These are phyloP conservation scores for Syncephalastrum sp. DNA, from an alignment of 371 early-diverging fungal species.

Conservation along the genomic window DNA sequence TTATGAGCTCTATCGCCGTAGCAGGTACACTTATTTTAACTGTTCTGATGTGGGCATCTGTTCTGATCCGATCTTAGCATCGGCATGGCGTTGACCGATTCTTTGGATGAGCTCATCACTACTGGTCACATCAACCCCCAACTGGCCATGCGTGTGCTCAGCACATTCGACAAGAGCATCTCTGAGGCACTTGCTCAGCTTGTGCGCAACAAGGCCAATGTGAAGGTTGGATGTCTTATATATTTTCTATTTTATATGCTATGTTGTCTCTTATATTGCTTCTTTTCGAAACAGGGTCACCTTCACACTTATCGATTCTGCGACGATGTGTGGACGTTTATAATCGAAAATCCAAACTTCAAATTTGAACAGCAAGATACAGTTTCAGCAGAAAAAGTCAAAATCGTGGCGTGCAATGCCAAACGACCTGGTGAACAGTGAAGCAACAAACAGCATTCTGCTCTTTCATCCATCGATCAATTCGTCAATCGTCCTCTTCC, in stretches of 20 bases:
- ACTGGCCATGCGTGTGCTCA: constrained; percentile 89
- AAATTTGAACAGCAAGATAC: constrained; percentile 79
- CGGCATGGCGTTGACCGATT: constrained; percentile 92
- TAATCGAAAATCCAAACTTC: constrained; percentile 83
- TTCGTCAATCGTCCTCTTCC: neutral
- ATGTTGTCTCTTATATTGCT: constrained; percentile 6
- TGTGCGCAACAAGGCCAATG: constrained; percentile 44
- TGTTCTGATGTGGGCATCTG: neutral
- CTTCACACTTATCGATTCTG: constrained; percentile 89
- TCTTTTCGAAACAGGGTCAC: constrained; percentile 59
- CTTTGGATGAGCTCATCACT: constrained; percentile 92
- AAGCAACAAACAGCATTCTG: neutral
- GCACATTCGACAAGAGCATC: constrained; percentile 66
- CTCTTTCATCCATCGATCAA: neutral
- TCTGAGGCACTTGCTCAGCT: constrained; percentile 43
- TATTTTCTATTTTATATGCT: neutral
- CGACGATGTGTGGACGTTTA: constrained; percentile 98
- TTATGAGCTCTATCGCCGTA: constrained; percentile 51
- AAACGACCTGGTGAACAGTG: constrained; percentile 69
- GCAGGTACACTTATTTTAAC: constrained; percentile 28
- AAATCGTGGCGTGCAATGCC: constrained; percentile 88
- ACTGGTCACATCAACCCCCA: constrained; percentile 93
- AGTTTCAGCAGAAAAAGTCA: constrained; percentile 82
- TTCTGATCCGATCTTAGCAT: constrained; percentile 49
- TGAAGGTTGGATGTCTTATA: constrained; percentile 28